Evolutionary conservation across 2,329 filamentous ascomycete genomes (phyloP), one percentile per base, ranked within the genome.

Genomic region (Alternaria atra): DNA sequence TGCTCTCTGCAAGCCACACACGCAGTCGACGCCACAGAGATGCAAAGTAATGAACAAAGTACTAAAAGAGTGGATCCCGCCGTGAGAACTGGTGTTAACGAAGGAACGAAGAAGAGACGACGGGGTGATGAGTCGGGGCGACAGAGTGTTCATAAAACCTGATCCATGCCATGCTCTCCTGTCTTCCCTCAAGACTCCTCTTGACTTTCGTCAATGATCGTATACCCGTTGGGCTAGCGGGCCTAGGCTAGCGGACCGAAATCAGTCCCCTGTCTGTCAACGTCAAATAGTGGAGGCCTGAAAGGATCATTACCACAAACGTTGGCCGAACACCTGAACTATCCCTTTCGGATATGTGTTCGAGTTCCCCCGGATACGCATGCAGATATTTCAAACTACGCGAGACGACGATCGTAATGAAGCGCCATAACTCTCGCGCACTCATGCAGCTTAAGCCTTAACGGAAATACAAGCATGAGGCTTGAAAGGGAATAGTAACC

Each of bases 101-200:
- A 23, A 50, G 17, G 27, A 23, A 40, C 9, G 40, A 44, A 44
- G 20, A 27, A 39, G 42, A 34, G 34, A 20, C 29, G 30, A 32
- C 9, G 30, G 30, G 40, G 50, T 10, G 40, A 37, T 12, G 25
- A 47, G 35, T 54, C 43, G 50, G 44, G 52, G 52, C 39, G 17
- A 39, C 10, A 34, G 39, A 20, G 17, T 46, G 44, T 51, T 39
- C 43, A 58, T 50, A 44, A 58, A 50, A 40, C 32, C 34, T 34
- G 43, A 55, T 53, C 40, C 43, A 54, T 44, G 50, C 46, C 37
- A 9, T 52, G 47, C n/a, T 32, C 50, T 59, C 50, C 44, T 54
- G 50, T 39, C 34, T 6, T n/a, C 39, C 32, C 13, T 40, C 34
- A 29, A 23, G 23, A 50, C 40, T 23, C 12, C 34, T 53, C 20